Percentiles rank a stretch among this genome's conserved stretches.
These are phyloP conservation scores for Apiospora pterosperma DNA, from an alignment of 2,329 filamentous ascomycete genomes.

Conservation along the genomic window DNA sequence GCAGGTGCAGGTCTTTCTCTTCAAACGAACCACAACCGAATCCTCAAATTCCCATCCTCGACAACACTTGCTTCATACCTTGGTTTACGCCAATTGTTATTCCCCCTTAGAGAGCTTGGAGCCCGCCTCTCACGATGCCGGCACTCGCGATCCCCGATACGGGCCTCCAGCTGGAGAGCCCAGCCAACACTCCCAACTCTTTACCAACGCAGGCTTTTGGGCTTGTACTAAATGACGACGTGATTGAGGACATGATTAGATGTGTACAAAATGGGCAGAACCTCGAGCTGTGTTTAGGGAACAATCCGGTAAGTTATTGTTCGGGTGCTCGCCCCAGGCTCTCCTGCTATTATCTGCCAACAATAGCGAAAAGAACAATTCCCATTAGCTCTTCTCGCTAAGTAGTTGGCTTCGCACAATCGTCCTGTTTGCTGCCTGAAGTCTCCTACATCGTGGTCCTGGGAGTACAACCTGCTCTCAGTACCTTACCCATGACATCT, in stretches of 20 bases:
- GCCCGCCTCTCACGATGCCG: conserved; percentile 39
- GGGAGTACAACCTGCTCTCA: neutral
- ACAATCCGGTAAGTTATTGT: conserved; percentile 51
- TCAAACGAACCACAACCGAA: conserved; percentile 6
- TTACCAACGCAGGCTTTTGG: conserved; percentile 55
- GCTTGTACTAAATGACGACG: conserved; percentile 52
- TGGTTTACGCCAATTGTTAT: neutral
- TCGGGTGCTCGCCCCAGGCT: neutral
- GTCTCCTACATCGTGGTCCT: neutral
- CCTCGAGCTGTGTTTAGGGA: conserved; percentile 55
- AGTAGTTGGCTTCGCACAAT: neutral
- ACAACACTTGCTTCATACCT: conserved; percentile 1
- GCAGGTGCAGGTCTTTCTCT: conserved; percentile 20
- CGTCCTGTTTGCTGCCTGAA: conserved; percentile 4
- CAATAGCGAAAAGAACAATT: neutral
- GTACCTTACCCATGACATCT: neutral
- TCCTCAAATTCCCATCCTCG: conserved; percentile 4
- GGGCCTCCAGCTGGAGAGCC: conserved; percentile 55
- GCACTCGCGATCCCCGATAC: conserved; percentile 53
- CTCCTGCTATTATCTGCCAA: neutral
- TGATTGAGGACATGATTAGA: conserved; percentile 61
- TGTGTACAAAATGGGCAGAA: conserved; percentile 54
- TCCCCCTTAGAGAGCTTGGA: conserved; percentile 11
- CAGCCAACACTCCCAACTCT: conserved; percentile 38
- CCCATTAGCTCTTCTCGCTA: neutral